Conservation (phyloP, 2,329 filamentous ascomycete species). For the Mariannaea sp. region DNA sequence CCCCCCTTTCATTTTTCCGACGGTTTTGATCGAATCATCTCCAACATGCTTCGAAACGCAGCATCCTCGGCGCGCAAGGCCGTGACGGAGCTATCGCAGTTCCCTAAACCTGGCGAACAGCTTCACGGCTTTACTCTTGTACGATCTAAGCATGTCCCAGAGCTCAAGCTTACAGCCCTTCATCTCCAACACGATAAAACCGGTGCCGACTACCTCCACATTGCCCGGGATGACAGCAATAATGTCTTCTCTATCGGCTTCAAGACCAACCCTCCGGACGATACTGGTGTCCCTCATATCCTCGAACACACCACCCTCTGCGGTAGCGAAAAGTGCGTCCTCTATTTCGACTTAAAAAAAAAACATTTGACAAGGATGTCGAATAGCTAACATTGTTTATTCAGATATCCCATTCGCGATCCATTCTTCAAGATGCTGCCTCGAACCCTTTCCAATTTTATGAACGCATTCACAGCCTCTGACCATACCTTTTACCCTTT, state of each 20-base stretch:
- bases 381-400: conserved; percentile 36
- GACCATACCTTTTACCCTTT: conserved; percentile 99
- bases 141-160: conserved; percentile 88
- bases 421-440: conserved; percentile 99
- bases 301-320: conserved; percentile 97
- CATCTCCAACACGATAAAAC: conserved; percentile 94
- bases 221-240: conserved; percentile 93
- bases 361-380: background rate
- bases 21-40: background rate
- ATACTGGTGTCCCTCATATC: conserved; percentile 95
- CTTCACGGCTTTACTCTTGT: conserved; percentile 93
- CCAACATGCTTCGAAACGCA: conserved; percentile 57
- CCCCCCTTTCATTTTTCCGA: background rate
- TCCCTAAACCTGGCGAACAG: conserved; percentile 80
- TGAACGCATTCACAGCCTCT: conserved; percentile 97
- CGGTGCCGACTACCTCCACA: conserved; percentile 92
- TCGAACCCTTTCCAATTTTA: conserved; percentile 97
- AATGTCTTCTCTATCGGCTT: conserved; percentile 99
- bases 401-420: conserved; percentile 91
- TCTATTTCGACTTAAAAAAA: background rate
- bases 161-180: conserved; percentile 89
- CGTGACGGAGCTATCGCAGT: conserved; percentile 75
- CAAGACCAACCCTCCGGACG: conserved; percentile 97
- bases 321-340: conserved; percentile 83
- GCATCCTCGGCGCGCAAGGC: conserved; percentile 61